phyloP scores from a whole-genome alignment of 108 stramenopile species.

The Cylindrotheca fusiformis region DNA sequence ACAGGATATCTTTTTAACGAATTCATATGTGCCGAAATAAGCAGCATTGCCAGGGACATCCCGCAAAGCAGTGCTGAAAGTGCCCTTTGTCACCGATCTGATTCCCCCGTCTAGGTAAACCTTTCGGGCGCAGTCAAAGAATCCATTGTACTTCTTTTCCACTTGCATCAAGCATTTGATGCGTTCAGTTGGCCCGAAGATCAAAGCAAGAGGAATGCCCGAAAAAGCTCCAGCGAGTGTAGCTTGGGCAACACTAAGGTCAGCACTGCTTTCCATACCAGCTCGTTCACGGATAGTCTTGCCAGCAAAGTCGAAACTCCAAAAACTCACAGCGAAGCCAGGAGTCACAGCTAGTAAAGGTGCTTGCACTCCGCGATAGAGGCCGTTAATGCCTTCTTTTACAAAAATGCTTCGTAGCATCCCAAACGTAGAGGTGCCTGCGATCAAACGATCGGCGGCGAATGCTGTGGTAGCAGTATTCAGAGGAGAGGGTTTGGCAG shows the following conservation, averaged over 20 bases:
- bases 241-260: slow-evolving; percentile 59
- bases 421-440: slow-evolving; percentile 44
- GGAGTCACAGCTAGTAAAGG: slow-evolving; percentile 87
- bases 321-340: slow-evolving; percentile 90
- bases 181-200: slow-evolving; percentile 87
- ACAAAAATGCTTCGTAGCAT: slow-evolving; percentile 62
- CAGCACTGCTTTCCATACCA: slow-evolving; percentile 27
- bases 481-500: neutral
- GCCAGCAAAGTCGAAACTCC: slow-evolving; percentile 87
- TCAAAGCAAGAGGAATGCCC: slow-evolving; percentile 74
- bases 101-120: slow-evolving; percentile 78
- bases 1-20: slow-evolving; percentile 52
- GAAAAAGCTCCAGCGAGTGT: slow-evolving; percentile 79
- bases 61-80: slow-evolving; percentile 73
- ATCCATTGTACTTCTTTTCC: slow-evolving; percentile 66
- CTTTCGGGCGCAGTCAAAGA: slow-evolving; percentile 65
- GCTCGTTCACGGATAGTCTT: slow-evolving; percentile 34
- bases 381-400: slow-evolving; percentile 69
- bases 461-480: slow-evolving; percentile 1
- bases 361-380: slow-evolving; percentile 86
- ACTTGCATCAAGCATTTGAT: slow-evolving; percentile 92
- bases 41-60: slow-evolving; percentile 88
- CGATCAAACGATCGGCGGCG: slow-evolving; percentile 3
- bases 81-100: slow-evolving; percentile 70
- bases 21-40: slow-evolving; percentile 87